Evolutionary conservation across 176 grass and related monocot species (phyloP).

Genomic region (Avena sativa): DNA sequence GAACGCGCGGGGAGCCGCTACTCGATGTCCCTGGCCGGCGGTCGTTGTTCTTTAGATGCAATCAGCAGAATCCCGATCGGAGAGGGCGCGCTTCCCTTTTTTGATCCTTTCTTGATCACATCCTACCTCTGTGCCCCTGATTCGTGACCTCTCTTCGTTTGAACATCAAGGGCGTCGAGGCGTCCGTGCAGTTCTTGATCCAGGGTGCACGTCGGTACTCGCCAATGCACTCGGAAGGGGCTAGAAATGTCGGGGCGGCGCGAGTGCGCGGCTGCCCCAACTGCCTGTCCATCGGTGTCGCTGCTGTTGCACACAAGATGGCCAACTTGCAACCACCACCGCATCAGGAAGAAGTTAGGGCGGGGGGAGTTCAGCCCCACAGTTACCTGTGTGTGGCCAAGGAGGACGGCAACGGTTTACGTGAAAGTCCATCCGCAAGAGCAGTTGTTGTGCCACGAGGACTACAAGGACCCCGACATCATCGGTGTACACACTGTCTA

Average conservation of each 20-base stretch:
- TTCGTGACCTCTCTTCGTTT: too few species aligned
- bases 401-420: slow-evolving; percentile 55
- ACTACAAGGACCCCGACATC: slow-evolving; percentile 78
- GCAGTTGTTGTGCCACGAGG: slow-evolving; percentile 85
- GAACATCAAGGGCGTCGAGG: too few species aligned
- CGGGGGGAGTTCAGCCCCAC: slow-evolving; percentile 79
- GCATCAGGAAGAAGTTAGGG: slow-evolving; percentile 29
- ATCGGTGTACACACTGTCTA: slow-evolving; percentile 76
- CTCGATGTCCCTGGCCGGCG: too few species aligned
- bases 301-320: slow-evolving; percentile 81
- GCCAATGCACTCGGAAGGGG: slow-evolving; percentile 41
- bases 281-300: slow-evolving; percentile 50
- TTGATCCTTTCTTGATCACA: slow-evolving; percentile 36
- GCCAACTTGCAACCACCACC: slow-evolving; percentile 81
- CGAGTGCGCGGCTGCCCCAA: slow-evolving; percentile 31
- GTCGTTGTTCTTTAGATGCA: not conserved
- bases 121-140: not conserved
- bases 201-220: not conserved
- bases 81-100: slow-evolving; percentile 6
- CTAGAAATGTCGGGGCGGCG: too few species aligned
- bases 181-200: slow-evolving; percentile 32
- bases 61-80: not conserved
- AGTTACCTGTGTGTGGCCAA: slow-evolving; percentile 82
- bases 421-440: slow-evolving; percentile 92
- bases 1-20: too few species aligned